These are phyloP conservation scores for Candida schatavii DNA, from an alignment of 805 yeast genomes.

Conservation along the genomic window DNA sequence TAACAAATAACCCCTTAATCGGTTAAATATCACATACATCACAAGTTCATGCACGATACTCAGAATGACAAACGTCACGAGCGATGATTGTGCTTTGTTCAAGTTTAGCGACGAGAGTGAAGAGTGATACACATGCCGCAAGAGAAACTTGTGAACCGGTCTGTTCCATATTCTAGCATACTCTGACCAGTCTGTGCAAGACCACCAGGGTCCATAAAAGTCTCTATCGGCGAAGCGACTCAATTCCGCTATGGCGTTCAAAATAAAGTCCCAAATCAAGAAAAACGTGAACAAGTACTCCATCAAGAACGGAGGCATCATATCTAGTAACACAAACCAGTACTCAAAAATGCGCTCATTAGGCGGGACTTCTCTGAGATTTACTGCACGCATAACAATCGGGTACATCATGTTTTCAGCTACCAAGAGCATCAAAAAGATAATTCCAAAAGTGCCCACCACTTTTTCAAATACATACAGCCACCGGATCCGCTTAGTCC, in stretches of 20 bases:
- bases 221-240: conserved; percentile 85
- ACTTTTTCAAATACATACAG: conserved; percentile 64
- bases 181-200: conserved; percentile 88
- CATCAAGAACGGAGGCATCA: conserved; percentile 75
- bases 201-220: conserved; percentile 98
- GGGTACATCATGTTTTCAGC: conserved; percentile 80
- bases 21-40: conserved; percentile 83
- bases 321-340: conserved; percentile 62
- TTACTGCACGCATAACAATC: conserved; percentile 56
- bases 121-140: conserved; percentile 93
- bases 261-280: conserved; percentile 92
- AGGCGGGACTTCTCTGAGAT: conserved; percentile 47
- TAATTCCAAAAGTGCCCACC: conserved; percentile 83
- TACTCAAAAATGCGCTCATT: conserved; percentile 43
- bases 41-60: conserved; percentile 86
- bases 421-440: conserved; percentile 73
- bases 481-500: conserved; percentile 70
- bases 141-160: conserved; percentile 85
- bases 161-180: conserved; percentile 92
- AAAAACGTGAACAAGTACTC: conserved; percentile 79
- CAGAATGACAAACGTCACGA: conserved; percentile 76
- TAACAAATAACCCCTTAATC: conserved; percentile 76
- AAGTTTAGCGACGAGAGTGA: conserved; percentile 74
- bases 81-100: conserved; percentile 64
- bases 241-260: conserved; percentile 86